Percentiles rank a stretch among this genome's conserved stretches.
phyloP scores from a whole-genome alignment of 805 yeast genomes.

The Candida piceae region DNA sequence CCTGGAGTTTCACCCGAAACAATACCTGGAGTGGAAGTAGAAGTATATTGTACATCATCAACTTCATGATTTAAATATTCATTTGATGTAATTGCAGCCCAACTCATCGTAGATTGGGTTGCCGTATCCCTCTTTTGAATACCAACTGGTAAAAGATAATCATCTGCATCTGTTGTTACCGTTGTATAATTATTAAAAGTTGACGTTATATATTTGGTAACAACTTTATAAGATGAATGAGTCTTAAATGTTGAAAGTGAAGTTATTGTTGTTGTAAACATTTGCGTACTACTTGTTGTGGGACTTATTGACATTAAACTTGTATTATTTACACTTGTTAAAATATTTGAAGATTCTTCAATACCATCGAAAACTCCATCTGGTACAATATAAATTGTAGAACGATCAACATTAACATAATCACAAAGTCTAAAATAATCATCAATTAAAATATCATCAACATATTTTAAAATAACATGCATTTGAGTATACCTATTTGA shows the following conservation, averaged over 20 bases:
- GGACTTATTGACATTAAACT: no score
- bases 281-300: no score
- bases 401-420: slow-evolving; percentile 17
- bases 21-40: not conserved
- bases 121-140: slow-evolving; percentile 10
- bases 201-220: not conserved
- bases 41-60: not conserved
- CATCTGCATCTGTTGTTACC: no score
- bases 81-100: no score
- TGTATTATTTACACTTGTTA: no score
- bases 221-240: not conserved
- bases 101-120: not conserved
- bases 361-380: slow-evolving; percentile 13
- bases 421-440: slow-evolving; percentile 41
- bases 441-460: slow-evolving; percentile 37
- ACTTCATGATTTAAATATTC: no score
- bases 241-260: not conserved
- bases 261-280: not conserved
- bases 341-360: slow-evolving; percentile 1
- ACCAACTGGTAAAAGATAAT: slow-evolving; percentile 12
- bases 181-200: not conserved
- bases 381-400: slow-evolving; percentile 10
- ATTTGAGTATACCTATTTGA: slow-evolving; percentile 47
- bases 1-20: not conserved
- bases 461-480: slow-evolving; percentile 39